Evolutionary conservation across 108 stramenopile species (phyloP).

Genomic region (Bacterosira constricta): DNA sequence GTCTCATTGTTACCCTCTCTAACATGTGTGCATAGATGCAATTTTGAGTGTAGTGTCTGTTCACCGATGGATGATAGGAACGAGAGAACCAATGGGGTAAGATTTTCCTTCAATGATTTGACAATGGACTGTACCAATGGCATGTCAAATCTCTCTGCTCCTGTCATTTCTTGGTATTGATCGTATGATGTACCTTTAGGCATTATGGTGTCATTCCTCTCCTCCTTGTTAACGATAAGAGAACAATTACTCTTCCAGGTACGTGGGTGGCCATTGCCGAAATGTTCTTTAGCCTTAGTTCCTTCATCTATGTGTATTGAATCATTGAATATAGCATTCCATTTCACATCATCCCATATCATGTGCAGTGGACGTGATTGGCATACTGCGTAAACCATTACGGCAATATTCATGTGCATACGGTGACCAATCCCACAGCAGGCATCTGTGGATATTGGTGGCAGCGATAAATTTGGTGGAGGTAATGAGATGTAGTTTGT

Average conservation of each 20-base stretch:
- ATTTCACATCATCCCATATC: conserved; percentile 15
- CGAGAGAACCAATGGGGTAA: conserved; percentile 13
- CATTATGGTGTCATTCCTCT: not conserved
- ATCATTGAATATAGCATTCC: conserved; percentile 24
- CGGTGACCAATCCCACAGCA: conserved; percentile 45
- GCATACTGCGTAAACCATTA: conserved; percentile 17
- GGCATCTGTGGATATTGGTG: conserved; percentile 20
- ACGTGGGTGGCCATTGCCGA: conserved; percentile 4
- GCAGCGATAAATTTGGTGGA: not conserved
- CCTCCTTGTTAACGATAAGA: not conserved
- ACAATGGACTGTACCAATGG: conserved; percentile 19
- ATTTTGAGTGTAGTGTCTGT: conserved; percentile 3
- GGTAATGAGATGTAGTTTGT: not conserved
- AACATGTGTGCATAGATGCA: conserved; percentile 33
- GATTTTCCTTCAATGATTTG: conserved; percentile 4
- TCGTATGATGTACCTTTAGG: not conserved
- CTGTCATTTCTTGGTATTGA: not conserved
- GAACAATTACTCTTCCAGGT: conserved; percentile 2
- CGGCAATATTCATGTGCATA: conserved; percentile 4
- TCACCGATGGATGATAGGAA: conserved; percentile 16
- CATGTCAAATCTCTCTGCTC: conserved; percentile 20
- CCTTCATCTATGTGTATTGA: not conserved
- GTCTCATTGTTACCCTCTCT: conserved; percentile 35
- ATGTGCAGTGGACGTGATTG: conserved; percentile 1
- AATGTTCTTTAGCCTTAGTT: conserved; percentile 3